Evolutionary conservation across 2,329 filamentous ascomycete genomes (phyloP), one percentile per base, ranked within the genome.

Genomic region (Xylariaceae sp.): DNA sequence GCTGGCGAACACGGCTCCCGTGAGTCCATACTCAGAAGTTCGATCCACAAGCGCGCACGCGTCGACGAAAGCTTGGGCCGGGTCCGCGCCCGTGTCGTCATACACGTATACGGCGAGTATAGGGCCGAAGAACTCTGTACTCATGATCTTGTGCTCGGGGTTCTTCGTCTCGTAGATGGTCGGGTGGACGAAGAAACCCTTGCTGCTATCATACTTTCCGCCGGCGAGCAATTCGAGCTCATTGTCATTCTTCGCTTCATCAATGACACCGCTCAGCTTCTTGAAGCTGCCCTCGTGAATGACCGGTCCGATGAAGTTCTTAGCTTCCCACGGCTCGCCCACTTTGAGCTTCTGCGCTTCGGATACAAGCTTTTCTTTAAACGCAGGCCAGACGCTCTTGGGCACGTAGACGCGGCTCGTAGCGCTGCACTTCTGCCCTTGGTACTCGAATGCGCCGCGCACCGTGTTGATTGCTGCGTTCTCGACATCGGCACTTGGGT

Each of bases 381-480:
- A 88, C 47, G 82, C 69, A 9, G 84, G 76, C 79, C 85, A 89
- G 35, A 85, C 64, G 2, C 86, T 91, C 56, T 78, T 74, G 26
- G 89, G 81, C 3, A 93, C 79, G 66, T 95, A 95, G 37, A 80
- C 71, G 19, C 89, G 81, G 19, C 87, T 91, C 17, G 85, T 89
- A 43, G 89, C 89, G 55, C 84, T 89, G 74, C 89, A 95, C 68
- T 95, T 95, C 65, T 95, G 89, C 37, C 89, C 89, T 63, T 93
- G 87, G 72, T 83, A 95, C 65, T 95, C 89, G 59, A 94, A 95
- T 2, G 89, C 88, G 36, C 87, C 88, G 42, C 89, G 86, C 24
- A 95, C 79, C 4, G 87, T 93, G 64, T 94, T 85, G 51, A 87
- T 74, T 26, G 79, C 87, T 9, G 88, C 88, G 58, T 91, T 93